Conservation (phyloP, 129 eudicot genomes). For the Ambrosia artemisiifolia region DNA sequence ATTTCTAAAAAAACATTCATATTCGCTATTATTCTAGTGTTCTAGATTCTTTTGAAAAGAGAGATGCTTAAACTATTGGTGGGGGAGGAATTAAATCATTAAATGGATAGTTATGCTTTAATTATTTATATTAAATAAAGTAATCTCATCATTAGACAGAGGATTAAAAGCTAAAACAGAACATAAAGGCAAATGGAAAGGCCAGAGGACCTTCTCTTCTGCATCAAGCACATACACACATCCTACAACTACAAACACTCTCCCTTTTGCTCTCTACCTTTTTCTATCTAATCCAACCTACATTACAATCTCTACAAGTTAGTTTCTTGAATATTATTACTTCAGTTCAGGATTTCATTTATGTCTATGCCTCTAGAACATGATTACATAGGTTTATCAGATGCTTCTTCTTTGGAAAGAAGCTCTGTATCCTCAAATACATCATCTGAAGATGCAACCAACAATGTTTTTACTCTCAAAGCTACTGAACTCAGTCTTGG, state of each 20-base stretch:
- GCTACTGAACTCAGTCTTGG: conserved; percentile 94
- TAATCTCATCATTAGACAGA: conserved; percentile 29
- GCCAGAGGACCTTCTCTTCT: conserved; percentile 70
- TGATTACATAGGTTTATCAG: conserved; percentile 81
- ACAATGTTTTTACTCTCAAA: conserved; percentile 50
- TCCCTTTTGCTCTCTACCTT: conserved; percentile 18
- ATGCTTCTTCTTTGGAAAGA: conserved; percentile 48
- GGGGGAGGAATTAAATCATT: conserved; percentile 2
- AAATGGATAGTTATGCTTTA: conserved; percentile 17
- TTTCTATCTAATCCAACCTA: conserved; percentile 9
- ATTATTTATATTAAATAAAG: background rate
- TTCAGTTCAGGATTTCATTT: conserved; percentile 24
- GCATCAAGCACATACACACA: conserved; percentile 34
- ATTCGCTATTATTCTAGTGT: background rate
- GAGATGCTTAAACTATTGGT: conserved; percentile 17
- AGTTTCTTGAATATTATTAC: background rate
- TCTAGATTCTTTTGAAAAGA: conserved; percentile 18
- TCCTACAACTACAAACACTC: conserved; percentile 30
- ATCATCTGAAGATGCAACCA: conserved; percentile 30
- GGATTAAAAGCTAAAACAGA: background rate
- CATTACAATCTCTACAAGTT: background rate
- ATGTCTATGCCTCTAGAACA: conserved; percentile 82
- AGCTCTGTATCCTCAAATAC: conserved; percentile 38
- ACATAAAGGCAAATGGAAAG: conserved; percentile 49
- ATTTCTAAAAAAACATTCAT: background rate